A percentile compares a stretch with the other conserved stretches of the same genome.
phyloP scores from a whole-genome alignment of 1,284 basidiomycete species.

The Boletus hoseneyae region DNA sequence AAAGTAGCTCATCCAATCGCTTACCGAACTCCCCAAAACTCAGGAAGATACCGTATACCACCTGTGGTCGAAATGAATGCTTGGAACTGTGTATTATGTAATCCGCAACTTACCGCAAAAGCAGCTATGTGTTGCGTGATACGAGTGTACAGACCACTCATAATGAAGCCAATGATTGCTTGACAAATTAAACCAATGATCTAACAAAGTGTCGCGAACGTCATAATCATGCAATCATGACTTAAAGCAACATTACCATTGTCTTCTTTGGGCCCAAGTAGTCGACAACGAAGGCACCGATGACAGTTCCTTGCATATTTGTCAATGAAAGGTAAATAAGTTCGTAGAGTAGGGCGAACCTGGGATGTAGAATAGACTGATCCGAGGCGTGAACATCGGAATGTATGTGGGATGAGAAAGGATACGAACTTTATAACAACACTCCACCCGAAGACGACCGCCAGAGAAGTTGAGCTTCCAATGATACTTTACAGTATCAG shows the following conservation, averaged over 20 bases:
- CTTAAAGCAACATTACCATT: slow-evolving; percentile 47
- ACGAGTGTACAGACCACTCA: slow-evolving; percentile 73
- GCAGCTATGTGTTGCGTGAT: slow-evolving; percentile 66
- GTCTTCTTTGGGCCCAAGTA: slow-evolving; percentile 72
- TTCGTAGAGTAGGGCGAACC: slow-evolving; percentile 15
- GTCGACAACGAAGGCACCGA: slow-evolving; percentile 79
- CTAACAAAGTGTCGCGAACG: slow-evolving; percentile 32
- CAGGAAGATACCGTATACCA: slow-evolving; percentile 90
- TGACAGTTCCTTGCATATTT: slow-evolving; percentile 53
- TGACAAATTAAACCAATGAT: slow-evolving; percentile 70
- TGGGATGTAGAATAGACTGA: slow-evolving; percentile 74
- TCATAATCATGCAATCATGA: not conserved
- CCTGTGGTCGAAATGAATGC: slow-evolving; percentile 30
- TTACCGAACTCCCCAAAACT: slow-evolving; percentile 76
- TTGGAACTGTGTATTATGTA: not conserved
- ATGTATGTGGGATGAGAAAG: not conserved
- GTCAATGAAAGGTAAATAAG: not conserved
- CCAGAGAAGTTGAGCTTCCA: slow-evolving; percentile 46
- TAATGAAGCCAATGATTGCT: slow-evolving; percentile 76
- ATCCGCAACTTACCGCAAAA: slow-evolving; percentile 59
- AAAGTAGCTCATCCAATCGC: slow-evolving; percentile 1
- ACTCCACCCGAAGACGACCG: slow-evolving; percentile 71
- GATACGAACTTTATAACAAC: slow-evolving; percentile 69
- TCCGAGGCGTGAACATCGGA: not conserved
- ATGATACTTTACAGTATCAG: slow-evolving; percentile 47